These are phyloP conservation scores for Lactifluus volemus DNA, from an alignment of 768 basidiomycete species.

Conservation along the genomic window DNA sequence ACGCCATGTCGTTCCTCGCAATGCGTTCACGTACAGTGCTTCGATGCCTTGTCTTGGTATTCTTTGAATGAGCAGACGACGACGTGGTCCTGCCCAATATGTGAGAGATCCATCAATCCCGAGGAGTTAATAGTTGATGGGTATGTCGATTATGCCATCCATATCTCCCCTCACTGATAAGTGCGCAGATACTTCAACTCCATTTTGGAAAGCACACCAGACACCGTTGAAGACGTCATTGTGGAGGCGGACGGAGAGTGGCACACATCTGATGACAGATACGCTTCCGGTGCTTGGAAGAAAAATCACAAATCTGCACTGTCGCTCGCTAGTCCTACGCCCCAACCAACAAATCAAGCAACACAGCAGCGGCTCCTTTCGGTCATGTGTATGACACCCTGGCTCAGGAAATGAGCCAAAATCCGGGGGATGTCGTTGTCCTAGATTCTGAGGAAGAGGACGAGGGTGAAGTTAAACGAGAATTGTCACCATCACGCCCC, in stretches of 20 bases:
- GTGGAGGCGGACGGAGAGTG: slow-evolving; percentile 94
- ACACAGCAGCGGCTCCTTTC: neutral
- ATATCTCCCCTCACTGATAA: neutral
- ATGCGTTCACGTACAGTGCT: slow-evolving; percentile 91
- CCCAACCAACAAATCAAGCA: neutral
- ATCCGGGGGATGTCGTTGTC: slow-evolving; percentile 45
- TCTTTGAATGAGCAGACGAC: slow-evolving; percentile 95
- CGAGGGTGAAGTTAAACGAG: slow-evolving; percentile 66
- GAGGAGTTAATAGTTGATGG: slow-evolving; percentile 90
- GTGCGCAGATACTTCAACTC: slow-evolving; percentile 71
- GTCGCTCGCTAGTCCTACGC: slow-evolving; percentile 14
- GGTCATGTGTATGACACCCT: neutral
- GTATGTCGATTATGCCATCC: slow-evolving; percentile 35
- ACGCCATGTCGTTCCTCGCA: slow-evolving; percentile 80
- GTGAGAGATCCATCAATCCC: slow-evolving; percentile 66
- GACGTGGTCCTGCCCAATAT: slow-evolving; percentile 92
- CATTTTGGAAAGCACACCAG: slow-evolving; percentile 70
- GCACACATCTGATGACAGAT: slow-evolving; percentile 88
- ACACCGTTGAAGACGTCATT: slow-evolving; percentile 82
- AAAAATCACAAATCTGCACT: slow-evolving; percentile 35
- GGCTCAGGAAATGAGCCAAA: slow-evolving; percentile 32
- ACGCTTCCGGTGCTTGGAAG: slow-evolving; percentile 67
- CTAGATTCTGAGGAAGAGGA: slow-evolving; percentile 67
- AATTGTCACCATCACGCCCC: slow-evolving; percentile 57
- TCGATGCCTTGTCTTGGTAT: slow-evolving; percentile 92